Conservation (phyloP, 345 rosid species). For the Nasturtium officinale region DNA sequence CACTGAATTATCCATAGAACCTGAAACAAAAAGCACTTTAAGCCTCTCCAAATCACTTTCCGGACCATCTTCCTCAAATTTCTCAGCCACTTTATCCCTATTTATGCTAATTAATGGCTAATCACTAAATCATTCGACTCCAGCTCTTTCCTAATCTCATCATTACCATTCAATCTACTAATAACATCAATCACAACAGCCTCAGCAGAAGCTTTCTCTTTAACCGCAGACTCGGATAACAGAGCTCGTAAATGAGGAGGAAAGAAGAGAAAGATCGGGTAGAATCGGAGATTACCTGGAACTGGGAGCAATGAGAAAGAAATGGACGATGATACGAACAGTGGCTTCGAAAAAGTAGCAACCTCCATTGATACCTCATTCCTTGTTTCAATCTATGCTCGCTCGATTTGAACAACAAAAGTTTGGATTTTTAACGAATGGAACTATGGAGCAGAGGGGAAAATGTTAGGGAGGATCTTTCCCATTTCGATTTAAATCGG, state of each 20-base stretch:
- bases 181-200: conserved; percentile 48
- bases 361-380: conserved; percentile 34
- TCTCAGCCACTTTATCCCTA: conserved; percentile 59
- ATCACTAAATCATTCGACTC: conserved; percentile 50
- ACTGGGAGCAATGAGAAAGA: conserved; percentile 29
- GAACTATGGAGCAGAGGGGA: background rate
- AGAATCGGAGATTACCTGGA: conserved; percentile 47
- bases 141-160: conserved; percentile 56
- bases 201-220: conserved; percentile 43
- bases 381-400: background rate
- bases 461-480: background rate
- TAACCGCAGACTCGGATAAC: conserved; percentile 44
- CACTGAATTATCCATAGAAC: conserved; percentile 59
- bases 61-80: conserved; percentile 62
- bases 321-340: conserved; percentile 40
- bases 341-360: conserved; percentile 42
- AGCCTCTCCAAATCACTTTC: conserved; percentile 61
- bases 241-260: conserved; percentile 29
- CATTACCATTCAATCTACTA: conserved; percentile 42
- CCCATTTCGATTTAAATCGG: background rate
- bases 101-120: conserved; percentile 57
- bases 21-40: conserved; percentile 60
- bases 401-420: conserved; percentile 10
- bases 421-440: conserved; percentile 15
- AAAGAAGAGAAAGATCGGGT: conserved; percentile 38